Percentiles rank a stretch among this genome's conserved stretches.
Evolutionary conservation across 805 yeast species (phyloP).

Genomic region (Brettanomyces nanus): DNA sequence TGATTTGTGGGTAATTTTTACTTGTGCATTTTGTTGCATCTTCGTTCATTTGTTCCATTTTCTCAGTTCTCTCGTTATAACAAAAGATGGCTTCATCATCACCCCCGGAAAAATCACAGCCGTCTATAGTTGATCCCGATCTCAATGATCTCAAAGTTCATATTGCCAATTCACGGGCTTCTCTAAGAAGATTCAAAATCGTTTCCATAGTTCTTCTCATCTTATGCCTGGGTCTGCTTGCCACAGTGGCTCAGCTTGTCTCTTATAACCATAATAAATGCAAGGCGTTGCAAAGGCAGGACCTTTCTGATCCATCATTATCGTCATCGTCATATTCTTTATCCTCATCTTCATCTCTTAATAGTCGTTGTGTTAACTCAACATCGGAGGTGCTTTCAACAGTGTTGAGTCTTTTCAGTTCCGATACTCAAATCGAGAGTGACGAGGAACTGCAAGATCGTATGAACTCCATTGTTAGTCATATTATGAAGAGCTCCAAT

Average conservation of each 20-base stretch:
- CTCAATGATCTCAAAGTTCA: not conserved
- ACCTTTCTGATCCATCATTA: not conserved
- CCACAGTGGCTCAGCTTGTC: not conserved
- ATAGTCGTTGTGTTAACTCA: not conserved
- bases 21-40: too few species aligned
- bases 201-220: not conserved
- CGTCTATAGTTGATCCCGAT: too few species aligned
- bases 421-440: not conserved
- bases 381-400: not conserved
- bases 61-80: too few species aligned
- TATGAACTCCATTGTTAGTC: conserved; percentile 14
- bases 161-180: not conserved
- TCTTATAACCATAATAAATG: not conserved
- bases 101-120: too few species aligned
- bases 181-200: not conserved
- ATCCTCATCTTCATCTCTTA: not conserved
- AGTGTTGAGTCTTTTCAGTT: not conserved
- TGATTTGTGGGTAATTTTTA: too few species aligned
- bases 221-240: conserved; percentile 1
- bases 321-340: too few species aligned
- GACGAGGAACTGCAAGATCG: conserved; percentile 6
- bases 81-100: too few species aligned
- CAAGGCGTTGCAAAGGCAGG: not conserved
- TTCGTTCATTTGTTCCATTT: too few species aligned
- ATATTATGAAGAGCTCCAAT: conserved; percentile 17